Evolutionary conservation across 768 basidiomycete genomes (phyloP).

Genomic region (Boletus edulis): DNA sequence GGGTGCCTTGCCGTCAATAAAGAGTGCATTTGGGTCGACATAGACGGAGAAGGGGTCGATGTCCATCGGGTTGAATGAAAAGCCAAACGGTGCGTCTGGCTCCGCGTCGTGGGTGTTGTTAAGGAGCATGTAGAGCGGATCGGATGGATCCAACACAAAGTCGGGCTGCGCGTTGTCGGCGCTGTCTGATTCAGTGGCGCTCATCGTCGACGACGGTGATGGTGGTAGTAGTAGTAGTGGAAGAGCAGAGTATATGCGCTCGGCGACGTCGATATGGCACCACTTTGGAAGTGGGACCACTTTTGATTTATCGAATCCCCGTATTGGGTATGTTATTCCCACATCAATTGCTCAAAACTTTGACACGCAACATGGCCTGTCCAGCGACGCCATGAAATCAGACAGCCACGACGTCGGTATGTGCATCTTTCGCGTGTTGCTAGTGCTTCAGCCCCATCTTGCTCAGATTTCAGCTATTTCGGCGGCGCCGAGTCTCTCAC

Average conservation of each 20-base stretch:
- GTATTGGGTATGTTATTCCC: conserved; percentile 25
- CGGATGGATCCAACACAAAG: conserved; percentile 50
- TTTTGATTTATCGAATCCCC: conserved; percentile 14
- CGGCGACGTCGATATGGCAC: conserved; percentile 16
- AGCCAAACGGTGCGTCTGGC: conserved; percentile 37
- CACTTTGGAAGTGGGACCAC: conserved; percentile 25
- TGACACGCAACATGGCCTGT: not conserved
- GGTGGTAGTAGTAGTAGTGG: not conserved
- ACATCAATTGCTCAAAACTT: conserved; percentile 10
- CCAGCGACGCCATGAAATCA: conserved; percentile 11
- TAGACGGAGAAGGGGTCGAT: conserved; percentile 52
- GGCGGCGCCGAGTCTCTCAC: conserved; percentile 80
- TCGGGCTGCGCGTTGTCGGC: conserved; percentile 30
- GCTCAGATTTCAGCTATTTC: conserved; percentile 70
- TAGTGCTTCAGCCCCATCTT: not conserved
- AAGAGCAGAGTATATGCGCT: not conserved
- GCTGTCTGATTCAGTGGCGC: conserved; percentile 9
- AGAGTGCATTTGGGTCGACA: conserved; percentile 68
- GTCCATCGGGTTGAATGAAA: conserved; percentile 46
- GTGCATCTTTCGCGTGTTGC: not conserved
- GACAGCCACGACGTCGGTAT: conserved; percentile 19
- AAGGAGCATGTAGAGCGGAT: conserved; percentile 59
- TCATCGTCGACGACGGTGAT: conserved; percentile 16
- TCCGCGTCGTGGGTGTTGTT: conserved; percentile 40
- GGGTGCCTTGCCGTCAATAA: conserved; percentile 29